A percentile compares a stretch with the other conserved stretches of the same genome.
Conservation (phyloP, 225 moss, liverwort and hornwort species). For the Polytrichum commune region DNA sequence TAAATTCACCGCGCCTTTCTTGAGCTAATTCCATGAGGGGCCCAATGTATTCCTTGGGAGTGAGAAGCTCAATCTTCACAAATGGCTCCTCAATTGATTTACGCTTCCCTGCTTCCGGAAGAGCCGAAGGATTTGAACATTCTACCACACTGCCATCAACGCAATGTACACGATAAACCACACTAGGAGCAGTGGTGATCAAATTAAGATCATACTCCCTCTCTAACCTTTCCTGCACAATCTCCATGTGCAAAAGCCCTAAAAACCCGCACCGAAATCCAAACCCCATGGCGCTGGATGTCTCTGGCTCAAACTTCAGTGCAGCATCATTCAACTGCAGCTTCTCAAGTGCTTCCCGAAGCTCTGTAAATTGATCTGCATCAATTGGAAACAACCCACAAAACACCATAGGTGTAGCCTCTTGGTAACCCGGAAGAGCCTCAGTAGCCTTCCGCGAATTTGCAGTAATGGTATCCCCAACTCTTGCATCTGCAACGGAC, state of each 20-base stretch:
- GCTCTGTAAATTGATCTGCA: slow-evolving; percentile 85
- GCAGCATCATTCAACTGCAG: slow-evolving; percentile 96
- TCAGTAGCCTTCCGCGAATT: slow-evolving; percentile 62
- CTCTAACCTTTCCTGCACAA: slow-evolving; percentile 97
- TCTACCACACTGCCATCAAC: slow-evolving; percentile 58
- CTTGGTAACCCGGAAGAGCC: slow-evolving; percentile 82
- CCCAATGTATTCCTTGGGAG: slow-evolving; percentile 96
- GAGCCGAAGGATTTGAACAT: slow-evolving; percentile 89
- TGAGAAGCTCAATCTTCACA: slow-evolving; percentile 77
- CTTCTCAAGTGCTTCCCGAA: slow-evolving; percentile 90
- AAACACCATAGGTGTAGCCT: slow-evolving; percentile 98
- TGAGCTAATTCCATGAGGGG: slow-evolving; percentile 96
- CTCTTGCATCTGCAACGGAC: slow-evolving; percentile 93
- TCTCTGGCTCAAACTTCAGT: slow-evolving; percentile 90
- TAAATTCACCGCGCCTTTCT: slow-evolving; percentile 90
- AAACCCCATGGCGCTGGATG: slow-evolving; percentile 96
- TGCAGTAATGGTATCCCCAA: slow-evolving; percentile 88
- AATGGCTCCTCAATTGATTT: slow-evolving; percentile 76
- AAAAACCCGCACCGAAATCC: slow-evolving; percentile 96
- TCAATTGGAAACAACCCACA: slow-evolving; percentile 93
- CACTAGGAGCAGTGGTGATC: slow-evolving; percentile 96
- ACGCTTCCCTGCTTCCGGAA: slow-evolving; percentile 87
- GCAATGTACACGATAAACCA: slow-evolving; percentile 79
- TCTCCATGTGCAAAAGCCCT: slow-evolving; percentile 97
- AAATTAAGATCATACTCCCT: slow-evolving; percentile 91